These are phyloP conservation scores for Leccinum obscurum DNA, from an alignment of 768 basidiomycete species.

Conservation along the genomic window DNA sequence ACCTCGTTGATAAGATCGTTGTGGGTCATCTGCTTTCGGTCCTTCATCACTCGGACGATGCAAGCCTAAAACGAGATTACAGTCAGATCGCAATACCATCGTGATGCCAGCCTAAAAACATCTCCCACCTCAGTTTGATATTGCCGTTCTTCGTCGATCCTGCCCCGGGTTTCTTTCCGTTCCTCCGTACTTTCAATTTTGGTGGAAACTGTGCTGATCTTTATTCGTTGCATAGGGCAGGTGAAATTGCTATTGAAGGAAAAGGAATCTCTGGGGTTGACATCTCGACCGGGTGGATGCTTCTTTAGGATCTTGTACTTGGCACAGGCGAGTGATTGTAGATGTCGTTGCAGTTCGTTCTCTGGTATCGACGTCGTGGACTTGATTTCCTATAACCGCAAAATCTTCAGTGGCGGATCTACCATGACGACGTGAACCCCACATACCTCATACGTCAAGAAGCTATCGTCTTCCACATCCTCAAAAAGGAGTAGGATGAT, in stretches of 20 bases:
- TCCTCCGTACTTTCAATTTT: constrained; percentile 87
- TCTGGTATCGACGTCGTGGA: constrained; percentile 72
- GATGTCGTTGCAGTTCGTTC: constrained; percentile 80
- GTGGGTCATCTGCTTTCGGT: constrained; percentile 85
- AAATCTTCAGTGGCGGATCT: neutral
- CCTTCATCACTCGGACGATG: constrained; percentile 97
- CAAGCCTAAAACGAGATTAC: constrained; percentile 68
- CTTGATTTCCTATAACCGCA: constrained; percentile 72
- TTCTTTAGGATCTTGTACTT: constrained; percentile 93
- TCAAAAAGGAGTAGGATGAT: constrained; percentile 90
- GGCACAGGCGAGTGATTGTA: constrained; percentile 94
- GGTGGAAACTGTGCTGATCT: constrained; percentile 86
- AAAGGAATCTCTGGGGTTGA: constrained; percentile 75
- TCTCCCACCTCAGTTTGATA: constrained; percentile 81
- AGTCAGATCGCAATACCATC: constrained; percentile 4
- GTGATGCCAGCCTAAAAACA: neutral
- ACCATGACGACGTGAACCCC: neutral
- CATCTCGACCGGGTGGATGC: constrained; percentile 83
- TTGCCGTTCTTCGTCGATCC: constrained; percentile 88
- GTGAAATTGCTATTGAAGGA: constrained; percentile 86
- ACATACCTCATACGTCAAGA: constrained; percentile 74
- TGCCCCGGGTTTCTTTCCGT: constrained; percentile 84
- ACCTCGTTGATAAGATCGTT: constrained; percentile 90
- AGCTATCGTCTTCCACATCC: constrained; percentile 61
- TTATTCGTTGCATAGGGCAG: constrained; percentile 83